Evolutionary conservation across 495 filamentous ascomycete species (phyloP), one percentile per base, ranked within the genome.

Genomic region (Penicillium riverlandense): DNA sequence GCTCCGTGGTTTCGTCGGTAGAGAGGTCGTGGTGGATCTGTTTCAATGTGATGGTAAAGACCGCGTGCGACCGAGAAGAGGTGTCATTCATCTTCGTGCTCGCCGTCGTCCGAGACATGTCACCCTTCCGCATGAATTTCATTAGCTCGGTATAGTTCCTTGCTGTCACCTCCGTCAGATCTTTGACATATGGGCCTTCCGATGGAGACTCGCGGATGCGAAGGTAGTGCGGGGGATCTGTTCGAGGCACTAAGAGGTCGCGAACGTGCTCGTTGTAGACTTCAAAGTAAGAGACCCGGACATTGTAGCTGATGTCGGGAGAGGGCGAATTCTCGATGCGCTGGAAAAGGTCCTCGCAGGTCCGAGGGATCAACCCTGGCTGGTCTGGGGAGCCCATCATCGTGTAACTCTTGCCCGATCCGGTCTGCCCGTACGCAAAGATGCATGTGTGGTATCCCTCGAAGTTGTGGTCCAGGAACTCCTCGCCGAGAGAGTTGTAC

Each of bases 11-110:
- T 61, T 95, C 87, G 58, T 97, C 94, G 1, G 88, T 91, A 13
- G 88, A 84, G 63, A 95, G 81, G 54, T 95, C 88, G 67, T 96
- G 91, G 47, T 88, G 83, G 48, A 99, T 97, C 62, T 96, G 90
- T 66, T 96, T 97, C 28, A 99, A 72, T 60, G 91, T 90, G 47
- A 99, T 90, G 12, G 92, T 99, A 59, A 99, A 99, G 32, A 99
- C 92, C 3, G 94, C 89, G 57, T 99, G 92, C 40, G 85, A 91
- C 59, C 92, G 85, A 31, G 84, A 90, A 16, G 85, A 91, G 13
- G 90, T 97, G 65, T 99, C 92, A 59, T 99, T 99, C 92, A 99
- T 99, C 68, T 96, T 99, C 10, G 92, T 99, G 65, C 86, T 88
- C 15, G 92, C 92, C n/a, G 79, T 83, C 1, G 92, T 97, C 30